A percentile compares a stretch with the other conserved stretches of the same genome.
Conservation (phyloP, 768 basidiomycete species). For the Lentinula sp. region DNA sequence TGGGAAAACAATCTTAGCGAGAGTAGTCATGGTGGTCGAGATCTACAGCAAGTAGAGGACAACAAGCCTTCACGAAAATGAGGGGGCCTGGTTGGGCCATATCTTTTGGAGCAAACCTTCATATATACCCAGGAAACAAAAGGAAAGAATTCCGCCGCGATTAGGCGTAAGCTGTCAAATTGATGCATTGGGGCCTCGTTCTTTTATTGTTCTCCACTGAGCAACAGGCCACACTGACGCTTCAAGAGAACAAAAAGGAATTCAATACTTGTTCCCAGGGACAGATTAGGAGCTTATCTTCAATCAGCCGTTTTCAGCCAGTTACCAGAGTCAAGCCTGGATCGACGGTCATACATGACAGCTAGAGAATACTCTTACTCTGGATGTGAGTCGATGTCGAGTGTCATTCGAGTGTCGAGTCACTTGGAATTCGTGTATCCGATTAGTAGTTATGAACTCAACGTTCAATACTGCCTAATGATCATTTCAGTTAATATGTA, state of each 20-base stretch:
- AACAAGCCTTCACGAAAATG: not conserved
- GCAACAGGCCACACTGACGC: not conserved
- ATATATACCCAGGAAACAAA: not conserved
- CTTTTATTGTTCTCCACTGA: not conserved
- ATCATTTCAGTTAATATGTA: too few species aligned
- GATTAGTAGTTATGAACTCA: too few species aligned
- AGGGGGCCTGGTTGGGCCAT: not conserved
- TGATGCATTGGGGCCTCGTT: not conserved
- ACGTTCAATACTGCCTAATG: too few species aligned
- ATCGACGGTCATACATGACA: too few species aligned
- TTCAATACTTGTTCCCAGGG: not conserved
- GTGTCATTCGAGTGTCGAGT: too few species aligned
- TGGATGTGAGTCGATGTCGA: too few species aligned
- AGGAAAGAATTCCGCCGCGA: not conserved
- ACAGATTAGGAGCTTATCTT: too few species aligned
- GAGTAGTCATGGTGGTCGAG: conserved; percentile 10
- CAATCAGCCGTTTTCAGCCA: too few species aligned
- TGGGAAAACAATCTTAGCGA: conserved; percentile 34
- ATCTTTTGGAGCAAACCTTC: not conserved
- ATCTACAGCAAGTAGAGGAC: not conserved
- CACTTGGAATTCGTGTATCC: too few species aligned
- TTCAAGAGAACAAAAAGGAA: not conserved
- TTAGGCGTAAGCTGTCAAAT: not conserved
- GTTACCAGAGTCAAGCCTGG: too few species aligned
- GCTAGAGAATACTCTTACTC: too few species aligned